Conservation (phyloP, 345 rosid genomes). For the Salix koriyanagi region DNA sequence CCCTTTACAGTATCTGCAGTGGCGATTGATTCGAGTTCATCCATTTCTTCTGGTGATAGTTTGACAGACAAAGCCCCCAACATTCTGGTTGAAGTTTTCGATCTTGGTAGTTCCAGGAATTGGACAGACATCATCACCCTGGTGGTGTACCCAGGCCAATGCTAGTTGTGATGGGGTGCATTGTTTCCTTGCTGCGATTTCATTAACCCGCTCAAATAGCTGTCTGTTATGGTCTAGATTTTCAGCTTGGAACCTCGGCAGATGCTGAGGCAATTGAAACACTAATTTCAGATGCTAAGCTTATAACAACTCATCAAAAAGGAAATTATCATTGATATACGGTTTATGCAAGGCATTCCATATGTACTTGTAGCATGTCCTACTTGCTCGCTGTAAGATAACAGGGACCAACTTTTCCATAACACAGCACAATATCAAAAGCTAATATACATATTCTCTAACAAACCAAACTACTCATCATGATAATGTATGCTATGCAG, state of each 20-base stretch:
- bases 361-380: not conserved
- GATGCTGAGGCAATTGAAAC: slow-evolving; percentile 22
- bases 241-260: slow-evolving; percentile 60
- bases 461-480: not conserved
- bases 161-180: slow-evolving; percentile 68
- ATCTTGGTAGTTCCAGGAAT: slow-evolving; percentile 64
- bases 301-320: not conserved
- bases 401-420: not conserved
- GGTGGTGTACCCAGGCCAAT: slow-evolving; percentile 72
- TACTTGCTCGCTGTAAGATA: not conserved
- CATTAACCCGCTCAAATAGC: slow-evolving; percentile 40
- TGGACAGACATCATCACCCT: slow-evolving; percentile 58
- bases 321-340: not conserved
- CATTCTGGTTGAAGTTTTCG: slow-evolving; percentile 53
- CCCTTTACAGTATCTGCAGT: slow-evolving; percentile 40
- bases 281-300: not conserved
- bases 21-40: slow-evolving; percentile 51
- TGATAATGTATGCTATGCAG: not conserved
- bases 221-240: slow-evolving; percentile 46
- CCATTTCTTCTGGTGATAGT: slow-evolving; percentile 48
- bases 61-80: slow-evolving; percentile 56
- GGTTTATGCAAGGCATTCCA: not conserved
- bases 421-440: not conserved
- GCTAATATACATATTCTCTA: not conserved
- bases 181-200: slow-evolving; percentile 42